phyloP scores from a whole-genome alignment of 73 alveolate species.

The Loxodes magnus region DNA sequence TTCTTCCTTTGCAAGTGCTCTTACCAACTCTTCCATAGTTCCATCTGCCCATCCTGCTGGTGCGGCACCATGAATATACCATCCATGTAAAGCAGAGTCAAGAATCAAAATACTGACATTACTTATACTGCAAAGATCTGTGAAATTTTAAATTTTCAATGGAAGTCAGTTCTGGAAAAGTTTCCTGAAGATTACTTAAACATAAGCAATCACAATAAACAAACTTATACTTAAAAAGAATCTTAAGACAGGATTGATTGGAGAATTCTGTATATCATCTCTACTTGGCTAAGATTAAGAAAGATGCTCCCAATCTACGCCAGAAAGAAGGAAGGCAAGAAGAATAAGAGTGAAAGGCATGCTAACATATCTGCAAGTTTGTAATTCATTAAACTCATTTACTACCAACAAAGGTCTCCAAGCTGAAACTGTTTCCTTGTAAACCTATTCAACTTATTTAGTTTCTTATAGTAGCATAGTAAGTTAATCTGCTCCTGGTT shows the following conservation, averaged over 20 bases:
- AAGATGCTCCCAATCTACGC: conserved; percentile 40
- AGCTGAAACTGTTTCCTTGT: conserved; percentile 39
- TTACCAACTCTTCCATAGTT: conserved; percentile 44
- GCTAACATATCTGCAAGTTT: conserved; percentile 41
- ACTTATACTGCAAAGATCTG: conserved; percentile 88
- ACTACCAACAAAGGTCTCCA: conserved; percentile 89
- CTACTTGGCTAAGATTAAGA: conserved; percentile 43
- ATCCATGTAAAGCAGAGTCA: conserved; percentile 87
- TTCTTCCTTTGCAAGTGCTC: conserved; percentile 74
- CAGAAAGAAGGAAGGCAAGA: conserved; percentile 37
- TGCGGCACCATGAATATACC: conserved; percentile 91
- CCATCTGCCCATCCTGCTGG: conserved; percentile 89
- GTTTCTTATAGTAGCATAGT: conserved; percentile 14
- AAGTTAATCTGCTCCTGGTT: conserved; percentile 25
- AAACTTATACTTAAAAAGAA: conserved; percentile 62
- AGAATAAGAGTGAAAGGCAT: conserved; percentile 51
- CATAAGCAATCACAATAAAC: conserved; percentile 55
- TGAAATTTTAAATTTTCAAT: conserved; percentile 59
- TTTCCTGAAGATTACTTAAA: conserved; percentile 45
- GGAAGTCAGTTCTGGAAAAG: conserved; percentile 61
- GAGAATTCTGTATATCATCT: conserved; percentile 9
- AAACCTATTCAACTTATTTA: not conserved
- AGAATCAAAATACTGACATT: conserved; percentile 82
- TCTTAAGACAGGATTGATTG: conserved; percentile 45
- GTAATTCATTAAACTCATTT: conserved; percentile 83